phyloP scores from a whole-genome alignment of 352 stramenopile species.

The Phytopythium montanum region DNA sequence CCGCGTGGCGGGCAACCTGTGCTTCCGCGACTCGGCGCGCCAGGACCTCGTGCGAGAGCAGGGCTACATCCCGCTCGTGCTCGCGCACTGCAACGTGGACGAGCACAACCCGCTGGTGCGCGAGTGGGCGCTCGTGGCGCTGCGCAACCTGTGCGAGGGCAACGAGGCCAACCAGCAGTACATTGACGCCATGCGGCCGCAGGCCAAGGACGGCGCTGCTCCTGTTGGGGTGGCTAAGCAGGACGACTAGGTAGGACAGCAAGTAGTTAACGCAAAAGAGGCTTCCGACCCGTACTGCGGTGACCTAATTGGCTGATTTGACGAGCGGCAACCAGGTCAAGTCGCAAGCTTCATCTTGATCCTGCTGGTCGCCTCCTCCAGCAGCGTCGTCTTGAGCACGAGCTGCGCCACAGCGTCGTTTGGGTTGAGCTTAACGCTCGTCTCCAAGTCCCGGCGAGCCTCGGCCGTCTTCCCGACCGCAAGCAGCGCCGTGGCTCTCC shows the following conservation, averaged over 20 bases:
- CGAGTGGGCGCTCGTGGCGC: slow-evolving; percentile 86
- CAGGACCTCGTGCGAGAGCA: slow-evolving; percentile 80
- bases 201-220: slow-evolving; percentile 35
- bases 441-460: slow-evolving; percentile 15
- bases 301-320: no score
- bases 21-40: slow-evolving; percentile 54
- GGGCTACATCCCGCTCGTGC: slow-evolving; percentile 73
- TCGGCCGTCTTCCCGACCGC: slow-evolving; percentile 10
- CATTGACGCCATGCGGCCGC: slow-evolving; percentile 60
- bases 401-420: slow-evolving; percentile 13
- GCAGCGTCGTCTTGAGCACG: slow-evolving; percentile 16
- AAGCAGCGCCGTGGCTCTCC: slow-evolving; percentile 15
- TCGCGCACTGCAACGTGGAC: slow-evolving; percentile 91
- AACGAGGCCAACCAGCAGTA: slow-evolving; percentile 72
- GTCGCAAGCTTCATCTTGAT: slow-evolving; percentile 14
- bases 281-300: no score
- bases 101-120: slow-evolving; percentile 84
- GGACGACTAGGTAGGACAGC: neutral
- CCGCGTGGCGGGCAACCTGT: slow-evolving; percentile 79
- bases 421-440: slow-evolving; percentile 15
- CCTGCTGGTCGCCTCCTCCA: slow-evolving; percentile 14
- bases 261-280: neutral
- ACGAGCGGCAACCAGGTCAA: no score
- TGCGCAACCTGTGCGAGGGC: slow-evolving; percentile 88
- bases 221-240: slow-evolving; percentile 21